Evolutionary conservation across 2,329 filamentous ascomycete genomes (phyloP), one percentile per base, ranked within the genome.

Genomic region (Endocalyx cinctus): DNA sequence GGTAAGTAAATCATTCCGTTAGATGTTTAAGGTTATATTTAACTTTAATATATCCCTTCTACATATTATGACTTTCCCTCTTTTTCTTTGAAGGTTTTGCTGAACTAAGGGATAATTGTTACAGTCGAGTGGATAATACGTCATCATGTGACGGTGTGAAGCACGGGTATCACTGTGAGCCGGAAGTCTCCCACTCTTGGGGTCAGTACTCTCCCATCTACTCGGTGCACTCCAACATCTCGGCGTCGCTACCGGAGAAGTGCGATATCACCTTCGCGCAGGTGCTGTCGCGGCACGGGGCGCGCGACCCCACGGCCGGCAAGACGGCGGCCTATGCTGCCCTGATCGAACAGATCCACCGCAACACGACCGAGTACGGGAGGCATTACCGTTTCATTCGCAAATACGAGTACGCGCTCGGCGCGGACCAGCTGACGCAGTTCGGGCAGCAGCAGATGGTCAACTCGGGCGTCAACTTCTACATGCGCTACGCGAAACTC

Each of bases 191-290:
- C 2, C 82, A 79, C 45, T 72, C 69, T 35, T 94, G 87, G 87
- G 89, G 88, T 35, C 87, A 90, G 57, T 95, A 95, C 58, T 84
- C 87, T 13, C 86, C 88, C 2, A 94, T 79, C 63, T 95, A 85
- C 60, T 73, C 81, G 1, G 81, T 89, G 0, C 72, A 79, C 6
- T 87, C 83, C 1, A 66, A 75, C 3, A 75, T 87, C 31, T 66
- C 77, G 12, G 48, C 69, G 6, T 65, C 67, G 6, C 63, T 83
- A 1, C 88, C 87, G 0, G 46, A 65, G 1, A 69, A 67, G n/a
- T 96, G 89, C 61, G 64, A 74, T 10, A 64, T 90, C 47, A 90
- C 81, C 3, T 90, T 94, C 59, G 89, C 74, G 1, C 84, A 89
- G 51, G 67, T 89, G 16, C 72, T 96, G 29, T 88, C 87, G 15